phyloP scores from a whole-genome alignment of 2,329 filamentous ascomycete genomes.

The Stachybotrys elegans region DNA sequence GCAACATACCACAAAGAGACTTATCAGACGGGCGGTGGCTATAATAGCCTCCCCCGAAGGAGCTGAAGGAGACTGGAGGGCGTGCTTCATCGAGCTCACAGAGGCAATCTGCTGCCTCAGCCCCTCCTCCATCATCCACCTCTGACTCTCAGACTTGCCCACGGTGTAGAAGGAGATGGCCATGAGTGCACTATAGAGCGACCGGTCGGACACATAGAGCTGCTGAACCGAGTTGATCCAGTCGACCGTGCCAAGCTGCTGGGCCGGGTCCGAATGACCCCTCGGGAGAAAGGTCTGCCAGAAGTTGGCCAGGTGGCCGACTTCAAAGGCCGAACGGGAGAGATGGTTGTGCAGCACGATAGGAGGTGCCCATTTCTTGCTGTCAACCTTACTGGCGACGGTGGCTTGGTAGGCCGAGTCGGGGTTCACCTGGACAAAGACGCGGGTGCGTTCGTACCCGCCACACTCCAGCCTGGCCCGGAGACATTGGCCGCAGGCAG shows the following conservation, averaged over 20 bases:
- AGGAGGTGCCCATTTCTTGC: no score
- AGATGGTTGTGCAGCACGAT: background rate
- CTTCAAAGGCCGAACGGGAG: background rate
- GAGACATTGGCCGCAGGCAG: background rate
- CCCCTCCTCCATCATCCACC: background rate
- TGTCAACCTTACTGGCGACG: no score
- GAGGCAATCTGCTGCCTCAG: background rate
- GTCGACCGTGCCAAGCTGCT: background rate
- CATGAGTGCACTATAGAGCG: background rate
- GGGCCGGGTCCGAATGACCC: background rate
- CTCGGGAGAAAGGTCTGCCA: background rate
- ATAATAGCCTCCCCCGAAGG: background rate
- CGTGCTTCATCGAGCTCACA: background rate
- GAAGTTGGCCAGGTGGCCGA: background rate
- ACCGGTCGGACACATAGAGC: background rate
- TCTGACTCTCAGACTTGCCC: background rate
- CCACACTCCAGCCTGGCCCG: background rate
- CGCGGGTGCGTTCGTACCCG: constrained; percentile 19
- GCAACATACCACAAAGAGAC: background rate
- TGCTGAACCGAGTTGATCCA: background rate
- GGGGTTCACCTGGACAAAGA: constrained; percentile 21
- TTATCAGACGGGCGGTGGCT: background rate
- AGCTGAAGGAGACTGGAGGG: background rate
- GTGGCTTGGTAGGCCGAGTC: constrained; percentile 11
- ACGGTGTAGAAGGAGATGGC: background rate